Percentiles rank a stretch among this genome's conserved stretches.
Conservation (phyloP, 495 filamentous ascomycete genomes). For the Xylaria venustula region DNA sequence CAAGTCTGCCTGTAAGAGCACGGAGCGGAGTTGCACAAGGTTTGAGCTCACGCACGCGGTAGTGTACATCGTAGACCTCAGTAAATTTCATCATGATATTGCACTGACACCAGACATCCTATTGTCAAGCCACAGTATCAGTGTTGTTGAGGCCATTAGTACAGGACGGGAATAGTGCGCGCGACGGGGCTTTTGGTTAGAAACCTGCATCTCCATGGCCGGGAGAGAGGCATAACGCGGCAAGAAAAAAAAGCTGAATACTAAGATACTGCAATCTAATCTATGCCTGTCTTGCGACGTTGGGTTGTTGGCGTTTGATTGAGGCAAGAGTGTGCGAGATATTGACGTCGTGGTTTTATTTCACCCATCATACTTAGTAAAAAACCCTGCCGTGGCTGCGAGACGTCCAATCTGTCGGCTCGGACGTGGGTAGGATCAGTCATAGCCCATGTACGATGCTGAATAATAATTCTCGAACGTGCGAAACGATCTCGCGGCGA, state of each 20-base stretch:
- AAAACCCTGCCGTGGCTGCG: not conserved
- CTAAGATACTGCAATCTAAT: not conserved
- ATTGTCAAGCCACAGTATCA: not conserved
- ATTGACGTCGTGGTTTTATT: not conserved
- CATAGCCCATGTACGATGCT: not conserved
- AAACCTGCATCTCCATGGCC: not conserved
- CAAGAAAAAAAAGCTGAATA: not conserved
- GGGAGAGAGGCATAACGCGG: constrained; percentile 5
- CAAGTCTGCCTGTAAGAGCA: no score
- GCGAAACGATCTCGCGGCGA: not conserved
- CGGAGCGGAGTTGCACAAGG: no score
- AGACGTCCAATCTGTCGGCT: not conserved
- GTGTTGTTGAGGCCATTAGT: not conserved
- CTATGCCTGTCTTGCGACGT: not conserved
- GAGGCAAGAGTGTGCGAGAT: constrained; percentile 17
- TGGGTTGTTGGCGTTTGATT: not conserved
- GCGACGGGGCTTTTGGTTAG: not conserved
- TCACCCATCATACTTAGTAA: not conserved
- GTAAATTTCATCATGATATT: not conserved
- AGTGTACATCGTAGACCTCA: no score
- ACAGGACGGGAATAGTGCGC: not conserved
- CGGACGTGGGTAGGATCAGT: not conserved
- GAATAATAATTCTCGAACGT: not conserved
- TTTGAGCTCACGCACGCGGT: no score
- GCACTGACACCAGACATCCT: not conserved